Base-by-base conservation (phyloP, 2,329 filamentous ascomycete species). In the Sporothrix schenckii region DNA sequence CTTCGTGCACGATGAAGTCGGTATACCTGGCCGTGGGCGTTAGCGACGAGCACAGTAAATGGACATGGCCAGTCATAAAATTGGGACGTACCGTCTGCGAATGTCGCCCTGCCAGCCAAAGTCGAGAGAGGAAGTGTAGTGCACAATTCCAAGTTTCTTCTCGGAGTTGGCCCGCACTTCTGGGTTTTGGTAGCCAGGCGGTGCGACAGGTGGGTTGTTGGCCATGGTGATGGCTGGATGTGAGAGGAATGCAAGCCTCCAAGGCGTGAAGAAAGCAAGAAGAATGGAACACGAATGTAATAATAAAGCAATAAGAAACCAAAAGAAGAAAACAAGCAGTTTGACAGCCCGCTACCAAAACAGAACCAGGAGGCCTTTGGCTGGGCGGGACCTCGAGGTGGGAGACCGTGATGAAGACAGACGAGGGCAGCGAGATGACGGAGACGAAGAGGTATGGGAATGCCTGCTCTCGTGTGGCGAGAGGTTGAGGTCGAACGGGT, bases 1-100 rank as follows among this genome's bases (percentile, higher is more conserved):
- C 94, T 80, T 97, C 94, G 77, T 97, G 94, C 75, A 97, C 94
- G 75, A 95, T 84, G 76, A 97, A 97, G 79, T 97, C 94, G 4
- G 93, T 94, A 79, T 94, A 97, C 74, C 92, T 88, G 39, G 53
- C 5, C 10, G 4, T n/a, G 10, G 3, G 13, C 19, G 41, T 47
- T 11, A 47, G 60, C 14, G 21, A 47, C 3, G n/a, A 63, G 6
- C n/a, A 44, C 13, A 56, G 24, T 21, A 34, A 14, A 44, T 13
- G 19, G 21, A 34, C 13, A 44, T 13, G 19, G 21, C 16, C 1
- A 47, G 6, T 3, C 2, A 7, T 7, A 52, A 52, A 21, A 66
- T 54, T 11, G 30, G 21, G 27, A 71, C 77, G 63, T 78, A 83
- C 82, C 82, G 80, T 73, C 81, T 83, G 70, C 82, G 80, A 67